Base-by-base conservation (phyloP, 495 filamentous ascomycete species). In the Neohortaea acidophila region DNA sequence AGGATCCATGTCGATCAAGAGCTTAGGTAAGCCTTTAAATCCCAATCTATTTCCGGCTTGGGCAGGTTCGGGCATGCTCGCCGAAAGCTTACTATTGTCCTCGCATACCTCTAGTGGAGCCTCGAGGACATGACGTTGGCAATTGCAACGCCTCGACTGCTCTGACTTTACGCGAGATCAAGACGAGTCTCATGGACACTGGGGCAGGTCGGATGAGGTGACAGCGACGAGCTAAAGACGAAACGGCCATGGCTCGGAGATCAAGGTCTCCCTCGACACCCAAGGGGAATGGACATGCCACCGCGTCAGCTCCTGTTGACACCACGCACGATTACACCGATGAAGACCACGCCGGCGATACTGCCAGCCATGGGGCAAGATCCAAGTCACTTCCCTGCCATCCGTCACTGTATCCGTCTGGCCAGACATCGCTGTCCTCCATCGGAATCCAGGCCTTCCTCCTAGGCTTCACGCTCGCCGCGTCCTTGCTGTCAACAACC, bases 371-470 rank as follows among this genome's bases (percentile, higher is more conserved):
- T 19, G 19, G 38, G 21, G 8, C 36, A 15, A 3, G 33, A 25
- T 21, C 11, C 12, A 8, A 15, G 41, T 19, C 47, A 32, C 18
- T 49, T 27, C 26, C 50, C 14, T 44, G 36, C 21, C 45, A 52
- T 27, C 39, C 45, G n/a, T 32, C 45, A 5, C 45, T 56, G 29
- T 50, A 40, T 11, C 52, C 52, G 10, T 25, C 39, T 28, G 51
- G 52, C 30, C 34, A 40, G 20, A 50, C 53, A 22, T 79, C 84
- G 11, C 77, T 89, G 28, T 62, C 78, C 6, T 81, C 78, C 29
- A 91, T 94, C 51, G 78, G 84, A 13, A 51, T 79, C 11, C 83
- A 84, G 31, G 69, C 73, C n/a, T 77, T 77, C 54, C 34, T 65
- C 32, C 58, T 79, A 22, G 75, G 75, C 28, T 51, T 55, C 22